Percentiles rank a stretch among this genome's conserved stretches.
Evolutionary conservation across 306 rosid species (phyloP).

Genomic region (Vigna mungo): DNA sequence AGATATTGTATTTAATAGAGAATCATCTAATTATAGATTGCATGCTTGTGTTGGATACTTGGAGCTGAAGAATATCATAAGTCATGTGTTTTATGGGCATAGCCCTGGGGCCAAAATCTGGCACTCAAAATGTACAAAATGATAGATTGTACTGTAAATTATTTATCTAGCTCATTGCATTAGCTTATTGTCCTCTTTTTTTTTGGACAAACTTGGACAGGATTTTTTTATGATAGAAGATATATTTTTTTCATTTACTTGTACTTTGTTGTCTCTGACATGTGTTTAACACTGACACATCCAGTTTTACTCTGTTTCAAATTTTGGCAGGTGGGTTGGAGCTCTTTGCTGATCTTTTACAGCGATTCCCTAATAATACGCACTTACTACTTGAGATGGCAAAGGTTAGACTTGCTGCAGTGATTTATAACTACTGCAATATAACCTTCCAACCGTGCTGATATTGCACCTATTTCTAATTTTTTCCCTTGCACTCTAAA

Average conservation of each 20-base stretch:
- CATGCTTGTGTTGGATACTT: conserved; percentile 7
- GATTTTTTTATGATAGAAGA: not conserved
- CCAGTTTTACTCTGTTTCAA: conserved; percentile 32
- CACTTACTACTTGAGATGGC: conserved; percentile 95
- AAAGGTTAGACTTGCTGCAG: conserved; percentile 69
- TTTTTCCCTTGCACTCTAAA: not conserved
- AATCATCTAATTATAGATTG: conserved; percentile 31
- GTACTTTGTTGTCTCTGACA: conserved; percentile 13
- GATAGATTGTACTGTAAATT: not conserved
- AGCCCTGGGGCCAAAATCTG: conserved; percentile 19
- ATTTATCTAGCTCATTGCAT: conserved; percentile 10
- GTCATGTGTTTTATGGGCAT: conserved; percentile 33
- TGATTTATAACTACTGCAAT: conserved; percentile 26
- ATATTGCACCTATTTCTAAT: conserved; percentile 24
- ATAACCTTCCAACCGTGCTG: conserved; percentile 16
- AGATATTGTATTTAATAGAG: conserved; percentile 39
- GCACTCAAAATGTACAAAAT: not conserved
- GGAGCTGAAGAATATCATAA: conserved; percentile 25
- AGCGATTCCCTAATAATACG: conserved; percentile 90
- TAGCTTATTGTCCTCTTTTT: conserved; percentile 29
- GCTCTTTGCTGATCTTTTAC: conserved; percentile 80
- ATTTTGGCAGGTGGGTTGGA: conserved; percentile 91
- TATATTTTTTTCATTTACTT: not conserved
- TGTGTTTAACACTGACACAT: conserved; percentile 27
- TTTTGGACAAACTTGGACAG: not conserved